Base-by-base conservation (phyloP, 768 basidiomycete species). In the Artomyces pyxidatus region DNA sequence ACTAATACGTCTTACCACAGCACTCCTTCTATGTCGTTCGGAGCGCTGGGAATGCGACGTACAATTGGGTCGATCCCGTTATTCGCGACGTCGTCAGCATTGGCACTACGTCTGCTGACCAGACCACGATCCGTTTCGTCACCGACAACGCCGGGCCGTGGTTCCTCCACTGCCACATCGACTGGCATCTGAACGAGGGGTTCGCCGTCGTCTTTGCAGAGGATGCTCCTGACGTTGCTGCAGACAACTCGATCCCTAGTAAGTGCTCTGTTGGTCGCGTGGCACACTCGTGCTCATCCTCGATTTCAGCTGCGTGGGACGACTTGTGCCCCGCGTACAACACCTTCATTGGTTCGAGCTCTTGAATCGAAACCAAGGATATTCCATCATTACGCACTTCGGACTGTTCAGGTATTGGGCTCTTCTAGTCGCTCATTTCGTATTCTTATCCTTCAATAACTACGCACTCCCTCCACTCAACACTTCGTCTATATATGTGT, bases 1-100 rank as follows among this genome's bases (percentile, higher is more conserved):
- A 12, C 35, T 29, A 21, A 23, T 12, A 11, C 17, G 25, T 21
- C 16, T 16, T 41, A 6, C 48, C 21, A 17, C 21, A 58, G 57
- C 57, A 58, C 23, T 17, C 51, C 21, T 58, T 58, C 55, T 48
- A 54, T 26, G 57, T 58, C 7, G 46, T 58, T 12, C 56, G 52
- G 4, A 56, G 54, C 28, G 51, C 57, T 16, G 52, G 52, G 1
- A 57, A 37, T 19, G 22, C 43, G 3, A 28, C 43, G 9, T 56
- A 54, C 45, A 61, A 61, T 51, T 53, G 45, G 0, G 48, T 32
- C 16, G 73, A 77, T 59, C 76, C 76, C 0, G 63, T 71, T 47
- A 60, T 70, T 45, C 61, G 76, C 43, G 76, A 78, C 56, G 73
- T 71, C 6, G 66, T 75, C 23, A 55, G 50, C 41, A 58, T 54